Evolutionary conservation across 768 basidiomycete genomes (phyloP), one percentile per base, ranked within the genome.

Genomic region (Mycena maculata): DNA sequence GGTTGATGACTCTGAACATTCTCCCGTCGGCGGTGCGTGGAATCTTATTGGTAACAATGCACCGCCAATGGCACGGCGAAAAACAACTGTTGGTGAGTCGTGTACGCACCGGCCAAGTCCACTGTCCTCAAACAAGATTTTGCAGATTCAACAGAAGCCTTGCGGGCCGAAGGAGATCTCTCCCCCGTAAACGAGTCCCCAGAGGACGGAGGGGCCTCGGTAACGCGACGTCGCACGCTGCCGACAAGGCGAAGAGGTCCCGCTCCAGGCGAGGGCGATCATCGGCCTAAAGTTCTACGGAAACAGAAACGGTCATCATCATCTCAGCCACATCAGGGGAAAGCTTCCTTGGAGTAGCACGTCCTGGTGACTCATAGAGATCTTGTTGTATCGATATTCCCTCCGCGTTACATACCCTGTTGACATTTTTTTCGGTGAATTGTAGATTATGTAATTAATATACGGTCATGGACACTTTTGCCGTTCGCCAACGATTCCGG

Each of bases 191-290:
- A 76, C 18, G 87, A 89, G 71, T 74, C 80, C 50, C 80, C 85
- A 42, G 76, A 75, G 54, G 79, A 74, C 39, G 74, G 75, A 16
- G 75, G 76, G 11, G 74, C 80, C 3, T 77, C 79, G 16, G 82
- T 90, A 27, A 82, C 80, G 53, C 83, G 92, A 27, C 91, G 92
- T 73, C 84, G 87, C 61, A 93, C 92, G 39, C 60, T 93, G 49
- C 92, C 92, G 1, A 82, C 85, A 41, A 72, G 85, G 41, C 75
- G 79, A 60, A 49, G 69, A 68, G 73, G 61, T 70, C 70, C 76
- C 61, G 27, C 23, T 68, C 72, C 71, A 54, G 60, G 27, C 25
- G 64, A 38, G 48, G 50, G 39, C 44, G 53, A 45, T 31, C 65
- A 30, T 23, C 71, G 63, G 77, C 80, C 56, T 81, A 86, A 79